Percentiles rank a stretch among this genome's conserved stretches.
Conservation (phyloP, 306 rosid species). For the Rosa lucieae region DNA sequence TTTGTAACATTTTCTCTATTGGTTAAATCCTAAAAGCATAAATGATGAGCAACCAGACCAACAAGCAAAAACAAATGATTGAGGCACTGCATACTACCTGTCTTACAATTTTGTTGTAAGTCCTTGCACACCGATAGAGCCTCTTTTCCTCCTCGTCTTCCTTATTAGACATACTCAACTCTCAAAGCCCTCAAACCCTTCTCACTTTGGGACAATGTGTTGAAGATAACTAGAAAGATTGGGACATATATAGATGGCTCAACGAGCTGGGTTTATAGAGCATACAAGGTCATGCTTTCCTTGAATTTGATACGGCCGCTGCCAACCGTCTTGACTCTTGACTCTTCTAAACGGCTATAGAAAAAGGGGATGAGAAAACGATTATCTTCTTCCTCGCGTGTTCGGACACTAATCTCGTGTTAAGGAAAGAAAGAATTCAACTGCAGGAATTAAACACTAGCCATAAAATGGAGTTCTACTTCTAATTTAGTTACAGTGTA, state of each 20-base stretch:
- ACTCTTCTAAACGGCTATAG: not conserved
- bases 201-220: not conserved
- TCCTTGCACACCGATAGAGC: conserved; percentile 31
- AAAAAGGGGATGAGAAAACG: not conserved
- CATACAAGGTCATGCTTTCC: conserved; percentile 5
- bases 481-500: not conserved
- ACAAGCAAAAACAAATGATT: not conserved
- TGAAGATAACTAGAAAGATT: not conserved
- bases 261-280: conserved; percentile 6
- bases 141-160: conserved; percentile 38
- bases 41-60: not conserved
- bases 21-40: not conserved
- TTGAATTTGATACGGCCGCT: not conserved
- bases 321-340: not conserved
- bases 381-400: not conserved
- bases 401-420: conserved; percentile 25
- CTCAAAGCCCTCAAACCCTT: not conserved
- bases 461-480: not conserved
- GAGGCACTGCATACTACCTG: conserved; percentile 28
- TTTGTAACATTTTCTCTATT: too few species aligned
- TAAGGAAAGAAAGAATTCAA: not conserved
- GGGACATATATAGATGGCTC: not conserved
- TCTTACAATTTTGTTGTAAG: conserved; percentile 28
- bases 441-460: not conserved
- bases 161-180: conserved; percentile 28